phyloP scores from a whole-genome alignment of 106 monocot species.

The Narthecium ossifragum region DNA sequence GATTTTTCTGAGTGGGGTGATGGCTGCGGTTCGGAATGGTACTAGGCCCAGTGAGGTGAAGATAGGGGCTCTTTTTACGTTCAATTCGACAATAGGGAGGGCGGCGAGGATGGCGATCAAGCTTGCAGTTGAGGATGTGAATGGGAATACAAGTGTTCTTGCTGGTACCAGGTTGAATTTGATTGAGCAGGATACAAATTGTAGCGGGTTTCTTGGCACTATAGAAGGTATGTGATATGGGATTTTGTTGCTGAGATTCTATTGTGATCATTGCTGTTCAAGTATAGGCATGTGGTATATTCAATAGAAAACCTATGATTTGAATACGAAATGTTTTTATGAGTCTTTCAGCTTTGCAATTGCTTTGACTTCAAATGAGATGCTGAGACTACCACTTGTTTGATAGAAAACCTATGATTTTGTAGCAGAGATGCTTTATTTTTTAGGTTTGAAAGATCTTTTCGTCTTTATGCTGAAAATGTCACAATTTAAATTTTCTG shows the following conservation, averaged over 20 bases:
- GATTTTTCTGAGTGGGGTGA: neutral
- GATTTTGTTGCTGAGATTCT: neutral
- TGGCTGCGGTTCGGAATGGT: neutral
- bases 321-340: too few species aligned
- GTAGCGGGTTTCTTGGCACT: conserved; percentile 39
- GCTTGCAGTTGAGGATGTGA: conserved; percentile 33
- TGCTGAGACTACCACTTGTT: too few species aligned
- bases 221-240: conserved; percentile 17
- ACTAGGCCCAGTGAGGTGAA: conserved; percentile 16
- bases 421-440: too few species aligned
- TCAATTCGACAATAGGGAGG: conserved; percentile 28
- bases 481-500: too few species aligned
- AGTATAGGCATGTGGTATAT: too few species aligned
- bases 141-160: conserved; percentile 18
- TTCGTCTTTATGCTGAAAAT: too few species aligned
- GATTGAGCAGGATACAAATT: conserved; percentile 25
- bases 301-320: too few species aligned
- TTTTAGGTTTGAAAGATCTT: too few species aligned
- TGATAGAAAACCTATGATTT: too few species aligned
- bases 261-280: too few species aligned
- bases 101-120: conserved; percentile 22
- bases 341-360: too few species aligned
- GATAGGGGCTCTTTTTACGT: conserved; percentile 21
- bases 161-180: conserved; percentile 23
- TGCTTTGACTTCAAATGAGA: too few species aligned